Evolutionary conservation across 2,329 filamentous ascomycete species (phyloP).

Genomic region (Cladophialophora psammophila): DNA sequence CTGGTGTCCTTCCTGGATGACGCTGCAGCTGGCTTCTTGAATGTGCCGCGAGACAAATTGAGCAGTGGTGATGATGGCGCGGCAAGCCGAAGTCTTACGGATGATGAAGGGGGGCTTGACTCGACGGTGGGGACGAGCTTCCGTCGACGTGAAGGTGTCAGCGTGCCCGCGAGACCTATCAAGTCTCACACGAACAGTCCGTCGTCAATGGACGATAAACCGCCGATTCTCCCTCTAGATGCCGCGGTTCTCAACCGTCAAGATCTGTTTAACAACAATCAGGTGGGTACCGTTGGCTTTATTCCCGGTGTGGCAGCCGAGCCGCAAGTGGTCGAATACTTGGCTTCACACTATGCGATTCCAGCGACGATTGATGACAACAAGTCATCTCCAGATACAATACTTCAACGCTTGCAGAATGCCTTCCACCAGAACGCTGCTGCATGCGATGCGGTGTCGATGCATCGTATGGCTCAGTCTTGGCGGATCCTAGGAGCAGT

Average conservation of each 20-base stretch:
- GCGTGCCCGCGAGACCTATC: slow-evolving; percentile 55
- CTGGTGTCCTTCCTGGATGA: slow-evolving; percentile 53
- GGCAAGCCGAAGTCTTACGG: slow-evolving; percentile 57
- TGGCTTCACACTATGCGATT: slow-evolving; percentile 53
- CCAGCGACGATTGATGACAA: slow-evolving; percentile 45
- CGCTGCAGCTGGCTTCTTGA: slow-evolving; percentile 49
- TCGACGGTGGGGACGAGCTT: slow-evolving; percentile 59
- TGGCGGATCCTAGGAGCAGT: slow-evolving; percentile 65
- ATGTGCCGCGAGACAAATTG: slow-evolving; percentile 51
- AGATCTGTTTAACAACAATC: slow-evolving; percentile 44
- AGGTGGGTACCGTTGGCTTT: slow-evolving; percentile 59
- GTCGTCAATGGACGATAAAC: slow-evolving; percentile 55
- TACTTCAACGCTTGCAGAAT: slow-evolving; percentile 48
- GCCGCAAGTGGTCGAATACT: slow-evolving; percentile 50
- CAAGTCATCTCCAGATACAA: slow-evolving; percentile 39
- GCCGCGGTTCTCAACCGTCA: slow-evolving; percentile 53
- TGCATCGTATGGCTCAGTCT: slow-evolving; percentile 63
- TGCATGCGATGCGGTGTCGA: slow-evolving; percentile 59
- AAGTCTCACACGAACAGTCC: slow-evolving; percentile 64
- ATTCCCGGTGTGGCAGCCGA: slow-evolving; percentile 57
- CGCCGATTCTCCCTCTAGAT: slow-evolving; percentile 60
- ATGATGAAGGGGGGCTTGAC: slow-evolving; percentile 65
- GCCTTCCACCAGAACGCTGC: slow-evolving; percentile 62
- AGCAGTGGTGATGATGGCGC: slow-evolving; percentile 57
- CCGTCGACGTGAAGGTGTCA: slow-evolving; percentile 56